Base-by-base conservation (phyloP, 805 yeast species). In the Candida wancherniae region DNA sequence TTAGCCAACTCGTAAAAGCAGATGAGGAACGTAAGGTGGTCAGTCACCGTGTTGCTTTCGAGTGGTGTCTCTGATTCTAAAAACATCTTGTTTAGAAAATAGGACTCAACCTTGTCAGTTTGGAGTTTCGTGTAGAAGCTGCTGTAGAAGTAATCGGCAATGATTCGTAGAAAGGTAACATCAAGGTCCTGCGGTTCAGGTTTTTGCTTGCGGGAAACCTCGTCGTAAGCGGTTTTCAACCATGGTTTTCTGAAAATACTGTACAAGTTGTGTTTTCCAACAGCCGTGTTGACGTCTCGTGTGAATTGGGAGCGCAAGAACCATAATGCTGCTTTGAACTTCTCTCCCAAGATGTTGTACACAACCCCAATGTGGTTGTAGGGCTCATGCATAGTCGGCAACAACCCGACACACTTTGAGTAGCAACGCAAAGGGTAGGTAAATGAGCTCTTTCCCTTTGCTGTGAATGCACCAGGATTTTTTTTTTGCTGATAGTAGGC, bases 351-450 rank as follows among this genome's bases (percentile, higher is more conserved):
- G n/a, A 51, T 29, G 37, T 64, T 63, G 38, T 46, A 41, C 14
- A 66, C 59, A 48, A 63, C 69, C 3, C 80, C 84, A 28, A 74
- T 64, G 42, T 75, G 78, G 42, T 75, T 75, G 43, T 73, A 73
- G 17, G 76, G 80, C 45, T 80, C 87, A 31, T 83, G 83, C 34
- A 78, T 63, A 0, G 84, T 73, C 1, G 90, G 88, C 16, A 80
- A 52, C 12, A 81, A 55, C 16, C 73, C 47, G 19, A 75, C 69
- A 12, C 85, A 77, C 26, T 64, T 52, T 28, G 71, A 65, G 44
- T 77, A 75, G 39, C 48, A 57, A 19, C 42, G 45, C 18, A 61
- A 36, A 2, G 68, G 44, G 27, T 44, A 50, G 3, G 40, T 33
- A 32, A 51, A 63, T 6, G 57, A 57, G 19, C 42, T 39, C 34